Percentiles rank a stretch among this genome's conserved stretches.
Evolutionary conservation across 2,329 filamentous ascomycete genomes (phyloP).

Genomic region (Fusarium falciforme): DNA sequence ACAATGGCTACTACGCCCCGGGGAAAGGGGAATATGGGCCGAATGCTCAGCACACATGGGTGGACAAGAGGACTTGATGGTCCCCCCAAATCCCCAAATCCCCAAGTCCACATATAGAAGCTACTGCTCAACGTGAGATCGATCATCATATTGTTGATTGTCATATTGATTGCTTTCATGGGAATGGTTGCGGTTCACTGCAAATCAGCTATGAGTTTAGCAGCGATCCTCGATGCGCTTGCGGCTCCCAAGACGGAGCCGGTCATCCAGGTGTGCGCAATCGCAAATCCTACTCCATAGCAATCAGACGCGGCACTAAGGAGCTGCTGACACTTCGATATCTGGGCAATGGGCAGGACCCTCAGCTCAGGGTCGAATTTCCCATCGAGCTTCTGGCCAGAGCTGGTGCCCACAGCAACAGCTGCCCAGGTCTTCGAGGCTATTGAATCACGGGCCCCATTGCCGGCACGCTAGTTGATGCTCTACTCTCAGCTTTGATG

Average conservation of each 20-base stretch:
- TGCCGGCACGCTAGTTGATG: neutral
- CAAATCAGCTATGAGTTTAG: neutral
- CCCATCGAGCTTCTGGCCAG: neutral
- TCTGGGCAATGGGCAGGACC: neutral
- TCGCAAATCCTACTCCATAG: neutral
- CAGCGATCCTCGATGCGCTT: neutral
- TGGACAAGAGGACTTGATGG: neutral
- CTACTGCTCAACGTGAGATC: neutral
- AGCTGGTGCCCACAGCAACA: neutral
- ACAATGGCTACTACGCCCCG: neutral
- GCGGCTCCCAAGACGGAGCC: neutral
- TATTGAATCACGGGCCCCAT: neutral
- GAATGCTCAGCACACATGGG: neutral
- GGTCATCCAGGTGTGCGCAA: neutral
- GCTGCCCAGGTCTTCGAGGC: neutral
- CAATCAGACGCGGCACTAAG: neutral
- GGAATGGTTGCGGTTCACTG: neutral
- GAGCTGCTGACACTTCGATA: neutral
- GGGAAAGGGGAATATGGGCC: neutral
- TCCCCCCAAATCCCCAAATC: neutral
- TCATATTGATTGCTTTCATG: neutral
- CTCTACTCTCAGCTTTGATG: neutral
- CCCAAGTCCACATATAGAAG: neutral
- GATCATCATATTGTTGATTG: neutral
- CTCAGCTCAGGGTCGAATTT: neutral